These are phyloP conservation scores for Calonectria pseudoturangicola DNA, from an alignment of 2,329 filamentous ascomycete genomes.

Conservation along the genomic window DNA sequence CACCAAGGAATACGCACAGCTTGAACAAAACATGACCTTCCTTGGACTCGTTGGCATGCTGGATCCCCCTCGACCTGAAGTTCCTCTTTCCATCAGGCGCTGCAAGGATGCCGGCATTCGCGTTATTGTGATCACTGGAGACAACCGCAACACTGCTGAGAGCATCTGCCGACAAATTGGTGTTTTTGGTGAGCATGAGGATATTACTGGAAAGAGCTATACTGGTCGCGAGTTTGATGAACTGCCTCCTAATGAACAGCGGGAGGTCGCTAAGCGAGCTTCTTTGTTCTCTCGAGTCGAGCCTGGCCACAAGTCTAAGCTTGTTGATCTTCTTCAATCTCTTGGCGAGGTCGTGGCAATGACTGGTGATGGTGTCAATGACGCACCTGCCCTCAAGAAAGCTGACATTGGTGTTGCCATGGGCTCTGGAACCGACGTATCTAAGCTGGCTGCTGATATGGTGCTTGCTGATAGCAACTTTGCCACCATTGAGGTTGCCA, in stretches of 20 bases:
- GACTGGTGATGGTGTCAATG: constrained; percentile 99
- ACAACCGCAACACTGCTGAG: constrained; percentile 98
- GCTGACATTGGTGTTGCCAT: constrained; percentile 99
- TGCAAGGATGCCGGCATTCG: constrained; percentile 96
- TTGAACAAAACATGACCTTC: constrained; percentile 96
- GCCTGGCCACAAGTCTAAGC: constrained; percentile 96
- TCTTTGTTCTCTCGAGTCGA: constrained; percentile 98
- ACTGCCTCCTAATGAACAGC: constrained; percentile 84
- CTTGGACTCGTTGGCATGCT: constrained; percentile 97
- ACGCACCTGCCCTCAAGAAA: constrained; percentile 98
- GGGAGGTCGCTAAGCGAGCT: constrained; percentile 88
- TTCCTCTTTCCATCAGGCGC: constrained; percentile 88
- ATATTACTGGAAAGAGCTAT: constrained; percentile 93
- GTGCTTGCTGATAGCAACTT: constrained; percentile 99
- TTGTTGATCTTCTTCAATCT: constrained; percentile 96
- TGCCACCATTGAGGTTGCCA: constrained; percentile 95
- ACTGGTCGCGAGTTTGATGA: constrained; percentile 97
- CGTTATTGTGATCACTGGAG: constrained; percentile 97
- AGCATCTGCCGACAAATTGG: constrained; percentile 98
- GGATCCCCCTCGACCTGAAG: constrained; percentile 95
- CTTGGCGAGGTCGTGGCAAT: constrained; percentile 97
- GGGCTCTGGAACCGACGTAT: constrained; percentile 98
- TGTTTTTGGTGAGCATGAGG: constrained; percentile 87
- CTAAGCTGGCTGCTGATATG: constrained; percentile 98
- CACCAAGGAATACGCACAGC: constrained; percentile 86